Conservation (phyloP, 176 grass and related monocot species). For the Metroxylon sagu region DNA sequence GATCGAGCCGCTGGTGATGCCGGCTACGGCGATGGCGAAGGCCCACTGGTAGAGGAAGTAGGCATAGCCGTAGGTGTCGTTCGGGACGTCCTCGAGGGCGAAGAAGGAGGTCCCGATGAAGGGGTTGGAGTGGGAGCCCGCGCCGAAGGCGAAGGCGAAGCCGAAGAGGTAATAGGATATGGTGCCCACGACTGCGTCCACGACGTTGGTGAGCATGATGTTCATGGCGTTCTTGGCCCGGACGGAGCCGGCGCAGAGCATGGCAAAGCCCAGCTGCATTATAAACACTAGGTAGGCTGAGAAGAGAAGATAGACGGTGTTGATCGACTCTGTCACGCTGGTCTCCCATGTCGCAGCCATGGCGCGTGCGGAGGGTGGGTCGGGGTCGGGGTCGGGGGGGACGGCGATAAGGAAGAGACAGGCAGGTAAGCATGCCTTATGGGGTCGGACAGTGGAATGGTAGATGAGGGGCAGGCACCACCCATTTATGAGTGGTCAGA, state of each 20-base stretch:
- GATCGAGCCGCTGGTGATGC: too few species aligned
- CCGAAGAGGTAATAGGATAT: conserved; percentile 30
- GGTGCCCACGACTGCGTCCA: conserved; percentile 18
- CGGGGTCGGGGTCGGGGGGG: too few species aligned
- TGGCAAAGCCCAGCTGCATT: conserved; percentile 31
- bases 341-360: conserved; percentile 23
- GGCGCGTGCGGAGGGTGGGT: too few species aligned
- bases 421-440: too few species aligned
- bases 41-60: too few species aligned
- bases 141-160: conserved; percentile 28
- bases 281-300: conserved; percentile 29
- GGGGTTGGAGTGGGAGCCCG: conserved; percentile 4
- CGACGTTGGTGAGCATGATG: conserved; percentile 29
- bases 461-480: too few species aligned
- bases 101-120: conserved; percentile 24
- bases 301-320: conserved; percentile 22
- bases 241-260: conserved; percentile 29
- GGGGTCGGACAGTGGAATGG: too few species aligned
- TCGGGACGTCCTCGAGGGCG: conserved; percentile 15
- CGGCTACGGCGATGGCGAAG: too few species aligned
- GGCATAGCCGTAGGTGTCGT: not conserved
- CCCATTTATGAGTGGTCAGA: too few species aligned
- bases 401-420: too few species aligned
- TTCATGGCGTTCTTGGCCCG: conserved; percentile 21
- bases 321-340: conserved; percentile 26